Evolutionary conservation across 2,329 filamentous ascomycete species (phyloP).

Genomic region (Zymoseptoria crescenta): DNA sequence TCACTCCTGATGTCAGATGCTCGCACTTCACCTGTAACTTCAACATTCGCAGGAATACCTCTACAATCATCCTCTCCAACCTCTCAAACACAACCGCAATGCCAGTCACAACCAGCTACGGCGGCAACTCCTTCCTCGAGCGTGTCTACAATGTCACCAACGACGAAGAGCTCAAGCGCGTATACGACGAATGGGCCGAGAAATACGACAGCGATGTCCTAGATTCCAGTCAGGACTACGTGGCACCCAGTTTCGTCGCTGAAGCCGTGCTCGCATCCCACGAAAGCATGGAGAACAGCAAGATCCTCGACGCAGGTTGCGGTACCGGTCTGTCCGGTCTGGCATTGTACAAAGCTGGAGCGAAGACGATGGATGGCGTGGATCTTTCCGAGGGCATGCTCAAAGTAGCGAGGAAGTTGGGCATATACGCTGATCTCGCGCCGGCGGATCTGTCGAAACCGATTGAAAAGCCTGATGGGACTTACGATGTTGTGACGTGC

Average conservation of each 20-base stretch:
- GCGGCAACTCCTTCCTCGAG: slow-evolving; percentile 23
- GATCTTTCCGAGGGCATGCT: slow-evolving; percentile 49
- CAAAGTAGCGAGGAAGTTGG: slow-evolving; percentile 39
- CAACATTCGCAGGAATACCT: neutral
- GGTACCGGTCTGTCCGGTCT: slow-evolving; percentile 48
- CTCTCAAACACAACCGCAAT: neutral
- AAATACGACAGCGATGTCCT: slow-evolving; percentile 37
- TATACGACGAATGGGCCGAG: slow-evolving; percentile 41
- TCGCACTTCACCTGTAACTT: neutral
- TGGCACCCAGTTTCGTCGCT: slow-evolving; percentile 34
- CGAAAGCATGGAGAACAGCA: slow-evolving; percentile 13
- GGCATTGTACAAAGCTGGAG: slow-evolving; percentile 38
- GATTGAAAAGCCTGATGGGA: slow-evolving; percentile 33
- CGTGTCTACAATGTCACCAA: slow-evolving; percentile 32
- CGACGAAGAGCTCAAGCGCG: slow-evolving; percentile 31
- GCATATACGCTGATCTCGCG: slow-evolving; percentile 41
- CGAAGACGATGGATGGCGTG: slow-evolving; percentile 42
- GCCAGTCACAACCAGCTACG: slow-evolving; percentile 7
- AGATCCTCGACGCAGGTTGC: slow-evolving; percentile 49
- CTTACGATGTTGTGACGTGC: slow-evolving; percentile 46
- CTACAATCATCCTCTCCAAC: neutral
- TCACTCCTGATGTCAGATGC: neutral
- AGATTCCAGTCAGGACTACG: slow-evolving; percentile 31
- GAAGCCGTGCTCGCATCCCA: slow-evolving; percentile 23
- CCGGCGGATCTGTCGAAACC: slow-evolving; percentile 41